These are phyloP conservation scores for Cruciata laevipes DNA, from an alignment of 257 asterid genomes.

Conservation along the genomic window DNA sequence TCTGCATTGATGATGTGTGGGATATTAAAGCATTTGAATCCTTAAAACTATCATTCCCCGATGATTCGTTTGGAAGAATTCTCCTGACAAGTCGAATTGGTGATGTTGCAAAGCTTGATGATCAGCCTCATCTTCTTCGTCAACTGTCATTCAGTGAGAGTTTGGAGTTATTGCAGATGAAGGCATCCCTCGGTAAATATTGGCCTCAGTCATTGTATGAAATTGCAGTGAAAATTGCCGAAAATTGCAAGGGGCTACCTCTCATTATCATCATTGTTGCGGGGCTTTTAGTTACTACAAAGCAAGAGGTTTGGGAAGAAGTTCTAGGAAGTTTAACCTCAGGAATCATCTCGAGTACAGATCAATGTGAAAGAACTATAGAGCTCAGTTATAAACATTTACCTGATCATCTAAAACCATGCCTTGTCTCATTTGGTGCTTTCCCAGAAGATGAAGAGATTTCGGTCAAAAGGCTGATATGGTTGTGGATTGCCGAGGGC, in stretches of 20 bases:
- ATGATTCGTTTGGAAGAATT: background rate
- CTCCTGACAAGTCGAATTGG: background rate
- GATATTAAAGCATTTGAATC: background rate
- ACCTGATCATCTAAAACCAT: conserved; percentile 1
- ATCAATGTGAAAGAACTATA: background rate
- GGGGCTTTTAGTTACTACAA: background rate
- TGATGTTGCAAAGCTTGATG: background rate
- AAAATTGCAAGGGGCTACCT: background rate
- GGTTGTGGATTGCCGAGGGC: conserved; percentile 13
- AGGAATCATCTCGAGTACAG: background rate
- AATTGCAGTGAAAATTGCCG: background rate
- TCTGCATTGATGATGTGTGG: background rate
- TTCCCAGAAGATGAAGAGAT: background rate
- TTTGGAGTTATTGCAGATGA: background rate
- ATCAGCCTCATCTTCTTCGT: background rate
- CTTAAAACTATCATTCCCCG: background rate
- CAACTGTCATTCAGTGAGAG: background rate
- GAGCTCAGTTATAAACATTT: conserved; percentile 12
- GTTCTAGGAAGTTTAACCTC: background rate
- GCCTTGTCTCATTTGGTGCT: conserved; percentile 5
- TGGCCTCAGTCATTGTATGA: background rate
- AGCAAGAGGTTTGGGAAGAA: background rate
- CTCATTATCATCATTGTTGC: background rate
- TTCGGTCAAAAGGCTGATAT: background rate
- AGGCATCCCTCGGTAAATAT: background rate